Conservation (phyloP, 768 basidiomycete genomes). For the Ramaria sp. region DNA sequence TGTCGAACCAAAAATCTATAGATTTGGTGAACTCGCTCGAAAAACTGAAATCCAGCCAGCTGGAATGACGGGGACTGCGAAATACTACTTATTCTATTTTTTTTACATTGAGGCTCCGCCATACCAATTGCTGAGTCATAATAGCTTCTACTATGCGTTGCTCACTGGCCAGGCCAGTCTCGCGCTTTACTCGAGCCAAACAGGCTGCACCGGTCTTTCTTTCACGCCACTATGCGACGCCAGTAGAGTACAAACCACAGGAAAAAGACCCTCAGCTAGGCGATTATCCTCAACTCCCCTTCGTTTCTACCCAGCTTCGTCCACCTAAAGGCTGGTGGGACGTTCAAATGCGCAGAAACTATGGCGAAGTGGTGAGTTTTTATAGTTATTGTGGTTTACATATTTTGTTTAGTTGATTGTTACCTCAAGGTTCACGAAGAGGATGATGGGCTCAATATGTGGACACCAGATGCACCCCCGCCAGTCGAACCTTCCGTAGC, state of each 20-base stretch:
- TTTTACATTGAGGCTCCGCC: too few relatives aligned
- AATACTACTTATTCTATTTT: too few relatives aligned
- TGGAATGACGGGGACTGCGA: too few relatives aligned
- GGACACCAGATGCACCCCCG: constrained; percentile 67
- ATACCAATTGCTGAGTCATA: neutral
- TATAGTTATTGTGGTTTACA: constrained; percentile 10
- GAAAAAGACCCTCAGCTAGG: constrained; percentile 56
- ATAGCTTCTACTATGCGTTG: neutral
- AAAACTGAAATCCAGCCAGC: too few relatives aligned
- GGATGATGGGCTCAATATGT: constrained; percentile 77
- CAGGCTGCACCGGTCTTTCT: neutral
- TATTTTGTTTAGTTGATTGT: constrained; percentile 10
- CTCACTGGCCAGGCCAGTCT: neutral
- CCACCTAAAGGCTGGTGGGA: constrained; percentile 69
- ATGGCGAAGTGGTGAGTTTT: constrained; percentile 59
- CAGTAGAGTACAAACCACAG: constrained; percentile 14
- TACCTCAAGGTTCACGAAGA: constrained; percentile 58
- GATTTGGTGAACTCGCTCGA: too few relatives aligned
- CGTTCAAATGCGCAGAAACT: constrained; percentile 63
- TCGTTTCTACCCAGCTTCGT: constrained; percentile 52
- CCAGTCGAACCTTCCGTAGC: constrained; percentile 49
- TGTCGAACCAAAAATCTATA: too few relatives aligned
- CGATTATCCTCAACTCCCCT: constrained; percentile 66
- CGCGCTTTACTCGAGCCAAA: neutral
- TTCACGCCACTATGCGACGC: constrained; percentile 17